phyloP scores from a whole-genome alignment of 2,329 filamentous ascomycete species.

The Ceratocystis colombiana region DNA sequence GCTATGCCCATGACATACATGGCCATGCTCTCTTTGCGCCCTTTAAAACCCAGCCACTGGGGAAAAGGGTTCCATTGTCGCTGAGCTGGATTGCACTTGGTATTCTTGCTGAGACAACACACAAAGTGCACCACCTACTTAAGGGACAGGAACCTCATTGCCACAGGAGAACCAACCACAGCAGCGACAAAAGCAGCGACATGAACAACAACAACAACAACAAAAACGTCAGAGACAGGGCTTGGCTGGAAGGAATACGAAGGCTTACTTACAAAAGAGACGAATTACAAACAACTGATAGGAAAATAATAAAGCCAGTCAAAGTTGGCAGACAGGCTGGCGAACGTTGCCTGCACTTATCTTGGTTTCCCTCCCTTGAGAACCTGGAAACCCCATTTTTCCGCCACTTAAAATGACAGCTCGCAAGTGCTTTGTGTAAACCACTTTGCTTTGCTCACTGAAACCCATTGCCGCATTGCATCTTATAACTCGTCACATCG shows the following conservation, averaged over 20 bases:
- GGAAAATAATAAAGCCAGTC: background rate
- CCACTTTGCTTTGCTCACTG: background rate
- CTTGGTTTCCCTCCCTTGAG: background rate
- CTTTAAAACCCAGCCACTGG: slow-evolving; percentile 6
- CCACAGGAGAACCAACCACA: no score
- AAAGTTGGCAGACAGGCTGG: background rate
- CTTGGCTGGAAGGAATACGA: background rate
- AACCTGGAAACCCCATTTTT: background rate
- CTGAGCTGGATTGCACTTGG: slow-evolving; percentile 2
- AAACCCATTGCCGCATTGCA: background rate
- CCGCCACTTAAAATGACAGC: slow-evolving; percentile 11
- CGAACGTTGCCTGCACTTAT: no score
- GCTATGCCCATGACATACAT: no score
- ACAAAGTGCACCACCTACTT: background rate
- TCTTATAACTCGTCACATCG: slow-evolving; percentile 2
- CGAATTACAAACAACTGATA: background rate
- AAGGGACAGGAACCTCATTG: background rate
- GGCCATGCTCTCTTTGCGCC: background rate
- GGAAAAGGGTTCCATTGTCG: background rate
- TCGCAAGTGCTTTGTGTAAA: background rate
- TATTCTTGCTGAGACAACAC: slow-evolving; percentile 17
- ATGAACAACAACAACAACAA: background rate
- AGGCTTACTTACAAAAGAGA: background rate
- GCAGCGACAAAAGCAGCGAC: background rate
- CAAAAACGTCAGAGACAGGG: background rate